Evolutionary conservation across 83 land plant genomes (phyloP).

Genomic region (Picea abies): DNA sequence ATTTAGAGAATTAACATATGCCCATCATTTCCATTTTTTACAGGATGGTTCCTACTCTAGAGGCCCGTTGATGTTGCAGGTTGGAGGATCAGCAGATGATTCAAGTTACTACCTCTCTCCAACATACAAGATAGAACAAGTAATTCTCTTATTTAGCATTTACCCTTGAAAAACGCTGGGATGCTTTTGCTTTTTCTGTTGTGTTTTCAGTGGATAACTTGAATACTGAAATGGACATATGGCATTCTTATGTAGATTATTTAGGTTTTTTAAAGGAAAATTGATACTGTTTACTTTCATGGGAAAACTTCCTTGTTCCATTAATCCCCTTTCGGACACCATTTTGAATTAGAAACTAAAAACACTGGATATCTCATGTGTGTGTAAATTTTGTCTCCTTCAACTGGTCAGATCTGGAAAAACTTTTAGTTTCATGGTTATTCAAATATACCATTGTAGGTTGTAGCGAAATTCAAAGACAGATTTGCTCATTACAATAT

Average conservation of each 20-base stretch:
- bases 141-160: conserved; percentile 23
- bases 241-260: not conserved
- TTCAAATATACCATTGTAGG: not conserved
- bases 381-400: not conserved
- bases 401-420: not conserved
- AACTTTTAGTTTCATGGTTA: not conserved
- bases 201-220: not conserved
- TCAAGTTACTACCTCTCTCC: conserved; percentile 62
- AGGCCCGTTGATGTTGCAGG: conserved; percentile 80
- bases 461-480: not conserved
- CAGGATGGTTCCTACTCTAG: conserved; percentile 99
- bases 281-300: not conserved
- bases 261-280: not conserved
- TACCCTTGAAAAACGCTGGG: not conserved
- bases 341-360: not conserved
- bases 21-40: conserved; percentile 11
- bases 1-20: not conserved
- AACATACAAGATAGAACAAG: conserved; percentile 96
- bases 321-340: not conserved
- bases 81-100: conserved; percentile 50
- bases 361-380: not conserved
- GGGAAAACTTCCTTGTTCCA: not conserved
- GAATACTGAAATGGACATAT: not conserved
- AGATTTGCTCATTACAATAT: not conserved
- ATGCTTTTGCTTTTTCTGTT: not conserved